phyloP scores from a whole-genome alignment of 805 yeast genomes.

The Spathaspora hagerdaliae region DNA sequence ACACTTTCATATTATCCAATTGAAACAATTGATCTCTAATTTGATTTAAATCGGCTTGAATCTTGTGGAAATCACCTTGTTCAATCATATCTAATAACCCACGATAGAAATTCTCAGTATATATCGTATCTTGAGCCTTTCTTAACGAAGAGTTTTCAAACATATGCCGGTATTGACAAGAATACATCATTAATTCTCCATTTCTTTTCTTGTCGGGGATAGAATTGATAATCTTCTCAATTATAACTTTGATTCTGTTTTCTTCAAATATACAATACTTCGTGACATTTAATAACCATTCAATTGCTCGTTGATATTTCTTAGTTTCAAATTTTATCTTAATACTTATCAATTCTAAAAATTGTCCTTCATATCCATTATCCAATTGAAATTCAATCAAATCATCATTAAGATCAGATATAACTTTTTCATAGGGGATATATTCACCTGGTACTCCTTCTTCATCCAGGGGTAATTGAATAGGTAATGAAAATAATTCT shows the following conservation, averaged over 20 bases:
- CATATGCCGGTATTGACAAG: slow-evolving; percentile 52
- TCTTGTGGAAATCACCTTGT: slow-evolving; percentile 46
- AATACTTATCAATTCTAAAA: slow-evolving; percentile 63
- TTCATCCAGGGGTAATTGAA: slow-evolving; percentile 63
- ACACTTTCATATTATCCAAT: slow-evolving; percentile 57
- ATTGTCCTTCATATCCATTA: slow-evolving; percentile 54
- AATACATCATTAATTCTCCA: slow-evolving; percentile 61
- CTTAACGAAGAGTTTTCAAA: slow-evolving; percentile 60
- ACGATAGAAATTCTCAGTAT: slow-evolving; percentile 55
- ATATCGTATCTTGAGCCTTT: slow-evolving; percentile 61
- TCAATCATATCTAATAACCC: slow-evolving; percentile 43
- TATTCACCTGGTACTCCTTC: too few species aligned
- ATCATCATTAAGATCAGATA: slow-evolving; percentile 67
- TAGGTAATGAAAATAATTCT: slow-evolving; percentile 70
- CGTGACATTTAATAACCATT: slow-evolving; percentile 70
- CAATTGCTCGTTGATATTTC: slow-evolving; percentile 65
- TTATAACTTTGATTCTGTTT: slow-evolving; percentile 60
- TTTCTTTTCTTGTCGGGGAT: slow-evolving; percentile 62
- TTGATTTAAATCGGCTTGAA: slow-evolving; percentile 47
- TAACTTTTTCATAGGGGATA: slow-evolving; percentile 72
- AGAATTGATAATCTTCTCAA: slow-evolving; percentile 57
- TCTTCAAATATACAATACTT: slow-evolving; percentile 69
- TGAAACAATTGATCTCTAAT: slow-evolving; percentile 52
- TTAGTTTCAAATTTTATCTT: slow-evolving; percentile 56
- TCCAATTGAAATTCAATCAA: slow-evolving; percentile 57